A percentile compares a stretch with the other conserved stretches of the same genome.
These are phyloP conservation scores for Serendipita sp. DNA, from an alignment of 1,284 basidiomycete genomes.

Conservation along the genomic window DNA sequence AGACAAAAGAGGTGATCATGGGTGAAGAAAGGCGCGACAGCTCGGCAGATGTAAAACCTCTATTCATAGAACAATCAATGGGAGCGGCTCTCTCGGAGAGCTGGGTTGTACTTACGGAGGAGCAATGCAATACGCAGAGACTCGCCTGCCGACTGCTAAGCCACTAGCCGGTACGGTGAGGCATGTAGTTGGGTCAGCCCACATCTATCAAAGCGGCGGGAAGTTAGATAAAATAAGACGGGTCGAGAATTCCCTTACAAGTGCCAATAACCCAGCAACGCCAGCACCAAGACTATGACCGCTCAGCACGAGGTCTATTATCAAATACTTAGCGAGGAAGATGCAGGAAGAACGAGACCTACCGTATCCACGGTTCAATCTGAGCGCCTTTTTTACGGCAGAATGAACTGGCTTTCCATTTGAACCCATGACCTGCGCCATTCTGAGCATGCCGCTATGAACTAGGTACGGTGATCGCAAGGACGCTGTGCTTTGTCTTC, in stretches of 20 bases:
- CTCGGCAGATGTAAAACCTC: conserved; percentile 42
- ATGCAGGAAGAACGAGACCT: conserved; percentile 5
- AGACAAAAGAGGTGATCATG: conserved; percentile 63
- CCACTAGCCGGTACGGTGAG: conserved; percentile 39
- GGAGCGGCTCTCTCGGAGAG: conserved; percentile 10
- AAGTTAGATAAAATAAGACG: background rate
- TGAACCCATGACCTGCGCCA: conserved; percentile 66
- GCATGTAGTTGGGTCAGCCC: conserved; percentile 67
- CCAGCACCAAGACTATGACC: conserved; percentile 86
- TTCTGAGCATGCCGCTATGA: conserved; percentile 65
- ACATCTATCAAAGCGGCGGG: conserved; percentile 38
- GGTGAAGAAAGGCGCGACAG: conserved; percentile 40
- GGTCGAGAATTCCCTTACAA: conserved; percentile 31
- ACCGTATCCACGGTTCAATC: conserved; percentile 58
- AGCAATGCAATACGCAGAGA: conserved; percentile 67
- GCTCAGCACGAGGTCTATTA: conserved; percentile 52
- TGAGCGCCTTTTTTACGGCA: conserved; percentile 55
- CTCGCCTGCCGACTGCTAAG: conserved; percentile 48
- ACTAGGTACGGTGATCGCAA: conserved; percentile 34
- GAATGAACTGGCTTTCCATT: conserved; percentile 63
- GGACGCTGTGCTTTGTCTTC: background rate
- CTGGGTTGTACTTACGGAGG: conserved; percentile 44
- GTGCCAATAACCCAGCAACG: conserved; percentile 59
- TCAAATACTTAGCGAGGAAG: background rate
- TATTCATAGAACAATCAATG: conserved; percentile 17